Evolutionary conservation across 148 eudicot genomes (phyloP).

Genomic region (Bassia scoparia): DNA sequence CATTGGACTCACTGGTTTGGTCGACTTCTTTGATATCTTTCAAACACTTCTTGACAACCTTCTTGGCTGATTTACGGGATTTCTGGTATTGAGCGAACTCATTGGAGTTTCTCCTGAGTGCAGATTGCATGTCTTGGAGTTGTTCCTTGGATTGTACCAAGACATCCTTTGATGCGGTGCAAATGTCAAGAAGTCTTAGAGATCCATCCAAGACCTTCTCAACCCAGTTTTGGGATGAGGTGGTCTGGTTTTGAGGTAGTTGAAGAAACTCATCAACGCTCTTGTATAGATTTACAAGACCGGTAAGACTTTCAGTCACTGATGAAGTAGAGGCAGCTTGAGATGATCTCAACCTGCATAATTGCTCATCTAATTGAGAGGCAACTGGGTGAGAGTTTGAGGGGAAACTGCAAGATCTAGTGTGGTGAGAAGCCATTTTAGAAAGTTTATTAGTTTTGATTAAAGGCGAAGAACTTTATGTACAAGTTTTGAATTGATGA

Average conservation of each 20-base stretch:
- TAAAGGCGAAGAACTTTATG: neutral
- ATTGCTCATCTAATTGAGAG: neutral
- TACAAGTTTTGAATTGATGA: neutral
- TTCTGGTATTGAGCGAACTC: too few species aligned
- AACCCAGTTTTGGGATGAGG: too few species aligned
- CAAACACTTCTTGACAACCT: too few species aligned
- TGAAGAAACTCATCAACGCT: slow-evolving; percentile 10
- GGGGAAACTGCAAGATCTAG: neutral
- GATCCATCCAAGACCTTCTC: too few species aligned
- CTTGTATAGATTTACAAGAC: neutral
- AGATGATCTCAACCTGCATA: slow-evolving; percentile 1
- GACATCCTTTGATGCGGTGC: too few species aligned
- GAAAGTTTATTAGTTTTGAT: neutral
- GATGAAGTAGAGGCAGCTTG: slow-evolving; percentile 2
- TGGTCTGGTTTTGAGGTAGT: neutral
- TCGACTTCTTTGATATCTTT: too few species aligned
- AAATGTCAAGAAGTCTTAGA: too few species aligned
- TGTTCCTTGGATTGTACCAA: too few species aligned
- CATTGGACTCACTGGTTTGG: too few species aligned
- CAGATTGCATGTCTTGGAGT: too few species aligned
- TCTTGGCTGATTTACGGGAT: too few species aligned
- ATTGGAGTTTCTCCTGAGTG: too few species aligned
- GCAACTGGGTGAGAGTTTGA: neutral
- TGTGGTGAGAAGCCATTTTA: slow-evolving; percentile 3
- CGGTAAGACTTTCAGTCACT: neutral